Conservation (phyloP, 108 stramenopile species). For the Fistulifera pelliculosa region DNA sequence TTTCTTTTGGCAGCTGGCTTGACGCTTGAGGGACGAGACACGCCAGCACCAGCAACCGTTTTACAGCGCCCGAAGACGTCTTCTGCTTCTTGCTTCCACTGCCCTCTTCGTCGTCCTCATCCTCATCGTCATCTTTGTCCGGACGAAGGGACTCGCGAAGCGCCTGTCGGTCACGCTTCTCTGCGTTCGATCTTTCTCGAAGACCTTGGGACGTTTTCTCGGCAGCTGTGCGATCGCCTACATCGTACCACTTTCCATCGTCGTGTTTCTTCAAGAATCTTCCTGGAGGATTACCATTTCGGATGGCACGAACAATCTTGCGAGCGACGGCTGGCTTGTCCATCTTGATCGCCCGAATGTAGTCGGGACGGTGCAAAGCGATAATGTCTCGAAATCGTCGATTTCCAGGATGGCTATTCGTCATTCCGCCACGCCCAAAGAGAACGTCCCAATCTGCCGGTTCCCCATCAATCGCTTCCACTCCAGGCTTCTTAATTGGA, state of each 20-base stretch:
- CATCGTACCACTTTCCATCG: slow-evolving; percentile 59
- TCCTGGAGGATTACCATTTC: slow-evolving; percentile 45
- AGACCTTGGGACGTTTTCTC: slow-evolving; percentile 72
- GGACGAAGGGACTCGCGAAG: slow-evolving; percentile 32
- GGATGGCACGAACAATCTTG: slow-evolving; percentile 59
- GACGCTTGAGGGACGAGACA: background rate
- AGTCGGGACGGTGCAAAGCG: slow-evolving; percentile 59
- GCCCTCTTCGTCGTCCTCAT: slow-evolving; percentile 2
- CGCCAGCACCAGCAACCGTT: background rate
- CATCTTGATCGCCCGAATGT: slow-evolving; percentile 51
- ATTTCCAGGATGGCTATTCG: slow-evolving; percentile 74
- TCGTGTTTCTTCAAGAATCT: slow-evolving; percentile 28
- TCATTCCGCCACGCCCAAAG: slow-evolving; percentile 64
- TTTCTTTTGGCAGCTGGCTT: background rate
- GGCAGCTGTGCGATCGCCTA: slow-evolving; percentile 55
- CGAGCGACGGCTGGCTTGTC: slow-evolving; percentile 77
- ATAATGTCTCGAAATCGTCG: slow-evolving; percentile 70
- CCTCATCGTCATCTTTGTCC: slow-evolving; percentile 13
- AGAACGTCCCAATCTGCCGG: slow-evolving; percentile 24
- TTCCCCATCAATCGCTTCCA: background rate
- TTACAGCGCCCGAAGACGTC: background rate
- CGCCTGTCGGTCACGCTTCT: slow-evolving; percentile 35
- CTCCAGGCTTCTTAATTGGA: background rate
- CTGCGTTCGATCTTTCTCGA: slow-evolving; percentile 57
- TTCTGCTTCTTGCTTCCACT: slow-evolving; percentile 20